Evolutionary conservation across 345 rosid species (phyloP), one percentile per base, ranked within the genome.

Genomic region (Pistacia integerrima): DNA sequence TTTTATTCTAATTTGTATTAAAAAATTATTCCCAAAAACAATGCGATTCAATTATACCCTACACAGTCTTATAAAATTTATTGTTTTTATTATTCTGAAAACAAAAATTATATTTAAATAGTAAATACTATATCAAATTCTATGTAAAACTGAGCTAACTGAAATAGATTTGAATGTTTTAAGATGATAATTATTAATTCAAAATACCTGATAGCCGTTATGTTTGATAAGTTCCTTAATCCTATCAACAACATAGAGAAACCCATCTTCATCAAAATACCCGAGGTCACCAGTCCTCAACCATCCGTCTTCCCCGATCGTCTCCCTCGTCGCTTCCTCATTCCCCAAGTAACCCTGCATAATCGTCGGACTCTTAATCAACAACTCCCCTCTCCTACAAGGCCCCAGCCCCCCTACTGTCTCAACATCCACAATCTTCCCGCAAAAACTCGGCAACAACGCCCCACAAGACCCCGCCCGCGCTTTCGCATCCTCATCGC

Each of bases 141-240:
- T 25, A 22, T 36, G 38, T 2, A 36, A 38, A 38, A 38, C 41
- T 38, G 41, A 38, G 41, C 33, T 30, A 30, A 30, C 33, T 30
- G 33, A 30, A 30, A 2, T 1, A 30, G 33, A 30, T 30, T 30
- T 30, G 33, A 30, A 30, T 30, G 33, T 30, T 4, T 4, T 59
- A 59, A 25, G 22, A 59, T 59, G 25, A 25, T 49, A 2, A 10
- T 49, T 9, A 49, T 1, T 5, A n/a, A 5, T 13, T 4, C 7
- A 48, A 46, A 10, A 51, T 70, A 89, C 91, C 90, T 88, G 93
- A 76, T 85, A 91, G 8, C 88, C 91, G 33, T 91, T 91, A 14
- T 89, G 91, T 86, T 89, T 91, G 80, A 89, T 91, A 33, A 91
- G 90, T 74, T 91, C 95, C 82, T 89, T 91, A 2, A 89, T 88